Base-by-base conservation (phyloP, 192 early-diverging fungal genomes). In the Coemansia sp. region DNA sequence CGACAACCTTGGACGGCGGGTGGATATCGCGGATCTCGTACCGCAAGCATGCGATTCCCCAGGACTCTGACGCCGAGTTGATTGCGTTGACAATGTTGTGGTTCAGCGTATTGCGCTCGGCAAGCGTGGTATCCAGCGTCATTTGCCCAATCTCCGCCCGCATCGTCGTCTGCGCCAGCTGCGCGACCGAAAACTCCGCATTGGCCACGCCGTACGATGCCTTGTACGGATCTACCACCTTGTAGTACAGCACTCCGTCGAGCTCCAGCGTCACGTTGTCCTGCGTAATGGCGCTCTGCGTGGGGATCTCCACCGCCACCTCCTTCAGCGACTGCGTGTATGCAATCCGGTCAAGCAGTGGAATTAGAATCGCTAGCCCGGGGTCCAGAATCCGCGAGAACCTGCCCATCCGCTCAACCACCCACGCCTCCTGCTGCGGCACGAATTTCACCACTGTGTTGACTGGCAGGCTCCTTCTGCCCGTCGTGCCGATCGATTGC, bases 121-220 rank as follows among this genome's bases (percentile, higher is more conserved):
- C 94, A 61, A 99, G 82, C 14, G 97, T 99, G 11, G 91, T 88
- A 76, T 99, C 97, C 69, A 99, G 82, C 4, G 95, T 98, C 90
- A 99, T 92, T 82, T 97, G 95, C 44, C 97, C 97, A 72, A 99
- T 99, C 74, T 99, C 97, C 5, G 97, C 95, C 45, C 97, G 91
- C 97, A 99, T 97, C 0, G 97, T 97, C 7, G 97, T 99, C 77
- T 99, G 97, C n/a, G 97, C 97, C 64, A 99, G 86, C 79, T 99
- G 97, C 6, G 94, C 88, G 45, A 99, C 84, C 13, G 97, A 94
- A 83, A 95, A 99, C 75, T 97, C 94, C 32, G 93, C 90, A 76
- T 99, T 88, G 64, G 94, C 94, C 7, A 98, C 93, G 20, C 95
- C 95, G 78, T 98, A 98, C 5, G 92, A 93, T 4, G 92, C 91